Percentiles rank a stretch among this genome's conserved stretches.
Evolutionary conservation across 768 basidiomycete genomes (phyloP).

Genomic region (Calocera viscosa): DNA sequence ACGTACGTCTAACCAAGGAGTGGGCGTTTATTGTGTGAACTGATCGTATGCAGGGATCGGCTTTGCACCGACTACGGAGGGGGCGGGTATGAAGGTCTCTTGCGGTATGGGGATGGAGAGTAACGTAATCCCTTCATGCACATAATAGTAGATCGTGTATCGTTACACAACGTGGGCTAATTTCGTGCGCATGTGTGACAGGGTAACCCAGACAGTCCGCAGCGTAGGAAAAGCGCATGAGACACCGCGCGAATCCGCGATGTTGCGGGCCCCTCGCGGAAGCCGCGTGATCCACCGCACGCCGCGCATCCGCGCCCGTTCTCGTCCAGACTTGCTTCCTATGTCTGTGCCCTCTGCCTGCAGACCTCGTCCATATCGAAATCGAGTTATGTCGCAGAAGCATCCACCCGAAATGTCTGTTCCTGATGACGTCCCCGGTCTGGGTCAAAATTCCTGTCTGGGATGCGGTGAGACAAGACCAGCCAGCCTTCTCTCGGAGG

Average conservation of each 20-base stretch:
- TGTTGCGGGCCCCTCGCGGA: background rate
- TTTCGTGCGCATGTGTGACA: background rate
- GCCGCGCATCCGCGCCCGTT: no score
- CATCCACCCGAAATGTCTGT: no score
- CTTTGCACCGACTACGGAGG: background rate
- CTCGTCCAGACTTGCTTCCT: no score
- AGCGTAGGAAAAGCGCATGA: no score
- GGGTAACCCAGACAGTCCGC: background rate
- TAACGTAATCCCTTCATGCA: background rate
- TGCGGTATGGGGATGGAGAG: no score
- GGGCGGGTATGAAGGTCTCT: background rate
- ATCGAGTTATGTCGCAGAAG: no score
- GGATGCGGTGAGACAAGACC: background rate
- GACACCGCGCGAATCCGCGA: no score
- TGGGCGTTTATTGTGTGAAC: background rate
- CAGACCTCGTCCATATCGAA: no score
- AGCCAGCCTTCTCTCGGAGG: background rate
- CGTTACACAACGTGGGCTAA: background rate
- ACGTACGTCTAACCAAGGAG: background rate
- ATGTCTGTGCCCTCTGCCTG: no score
- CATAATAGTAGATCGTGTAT: no score
- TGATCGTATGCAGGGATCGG: background rate
- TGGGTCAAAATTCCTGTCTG: background rate
- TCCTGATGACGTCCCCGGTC: no score
- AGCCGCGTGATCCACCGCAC: background rate